Evolutionary conservation across 306 rosid species (phyloP).

Genomic region (Mucuna pruriens): DNA sequence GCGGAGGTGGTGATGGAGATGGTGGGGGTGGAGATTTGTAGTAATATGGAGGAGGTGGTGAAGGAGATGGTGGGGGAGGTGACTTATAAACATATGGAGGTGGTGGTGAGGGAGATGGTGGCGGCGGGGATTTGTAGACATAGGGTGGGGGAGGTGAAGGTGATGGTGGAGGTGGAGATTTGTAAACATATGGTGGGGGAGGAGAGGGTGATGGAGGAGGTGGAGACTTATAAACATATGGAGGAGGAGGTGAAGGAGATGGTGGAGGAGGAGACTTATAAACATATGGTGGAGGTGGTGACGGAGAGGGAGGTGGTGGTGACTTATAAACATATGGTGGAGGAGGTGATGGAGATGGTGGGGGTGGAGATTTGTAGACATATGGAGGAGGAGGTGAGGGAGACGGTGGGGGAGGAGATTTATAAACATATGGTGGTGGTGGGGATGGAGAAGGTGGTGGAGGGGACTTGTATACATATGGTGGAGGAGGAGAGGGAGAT

Average conservation of each 20-base stretch:
- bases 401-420: neutral
- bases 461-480: neutral
- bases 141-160: neutral
- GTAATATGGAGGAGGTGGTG: neutral
- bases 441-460: neutral
- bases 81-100: neutral
- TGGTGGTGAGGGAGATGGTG: neutral
- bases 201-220: too few species aligned
- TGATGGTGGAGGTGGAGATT: neutral
- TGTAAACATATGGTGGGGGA: too few species aligned
- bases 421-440: neutral
- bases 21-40: neutral
- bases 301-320: too few species aligned
- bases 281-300: neutral
- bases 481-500: neutral
- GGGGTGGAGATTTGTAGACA: neutral
- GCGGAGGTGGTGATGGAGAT: neutral
- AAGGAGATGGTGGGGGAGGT: neutral
- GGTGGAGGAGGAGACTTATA: too few species aligned
- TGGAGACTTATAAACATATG: too few species aligned
- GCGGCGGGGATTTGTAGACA: neutral
- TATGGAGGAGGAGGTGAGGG: neutral
- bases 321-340: too few species aligned
- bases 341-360: neutral
- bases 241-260: too few species aligned